phyloP scores from a whole-genome alignment of 1,139 yeast species.

The Eremothecium sinecaudum region DNA sequence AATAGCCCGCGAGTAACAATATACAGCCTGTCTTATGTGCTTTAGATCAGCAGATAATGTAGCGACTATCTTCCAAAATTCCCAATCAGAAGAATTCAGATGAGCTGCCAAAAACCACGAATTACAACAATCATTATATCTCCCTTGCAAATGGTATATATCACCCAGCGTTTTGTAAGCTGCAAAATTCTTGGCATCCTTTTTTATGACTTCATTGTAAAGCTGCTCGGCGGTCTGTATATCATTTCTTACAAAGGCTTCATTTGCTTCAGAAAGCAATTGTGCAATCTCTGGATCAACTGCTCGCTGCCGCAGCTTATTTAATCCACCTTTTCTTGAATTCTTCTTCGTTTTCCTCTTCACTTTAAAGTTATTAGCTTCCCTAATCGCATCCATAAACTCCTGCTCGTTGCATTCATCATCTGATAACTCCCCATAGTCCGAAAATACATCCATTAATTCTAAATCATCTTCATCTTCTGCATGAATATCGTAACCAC shows the following conservation, averaged over 20 bases:
- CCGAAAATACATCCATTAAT: conserved; percentile 32
- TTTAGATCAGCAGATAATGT: conserved; percentile 64
- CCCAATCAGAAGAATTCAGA: conserved; percentile 64
- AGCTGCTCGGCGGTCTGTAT: conserved; percentile 55
- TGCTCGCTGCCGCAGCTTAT: conserved; percentile 37
- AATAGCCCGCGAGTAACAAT: conserved; percentile 70
- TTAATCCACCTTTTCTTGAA: conserved; percentile 26
- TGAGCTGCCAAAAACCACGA: conserved; percentile 83
- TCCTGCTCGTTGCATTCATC: conserved; percentile 35
- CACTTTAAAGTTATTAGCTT: conserved; percentile 50
- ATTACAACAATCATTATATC: conserved; percentile 62
- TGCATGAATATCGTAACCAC: conserved; percentile 16
- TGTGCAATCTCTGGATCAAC: conserved; percentile 64
- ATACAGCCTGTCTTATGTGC: conserved; percentile 69
- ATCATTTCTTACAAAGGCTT: conserved; percentile 62
- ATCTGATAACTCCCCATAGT: conserved; percentile 29
- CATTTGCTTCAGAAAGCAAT: conserved; percentile 64
- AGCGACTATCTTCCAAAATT: conserved; percentile 80
- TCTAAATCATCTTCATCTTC: conserved; percentile 17
- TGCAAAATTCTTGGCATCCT: conserved; percentile 66
- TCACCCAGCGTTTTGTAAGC: conserved; percentile 86
- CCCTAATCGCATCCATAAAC: conserved; percentile 54
- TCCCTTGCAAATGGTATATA: conserved; percentile 61
- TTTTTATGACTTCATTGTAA: conserved; percentile 64
- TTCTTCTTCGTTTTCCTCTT: conserved; percentile 38